Conservation (phyloP, 2,329 filamentous ascomycete genomes). For the Trichoderma sp. region DNA sequence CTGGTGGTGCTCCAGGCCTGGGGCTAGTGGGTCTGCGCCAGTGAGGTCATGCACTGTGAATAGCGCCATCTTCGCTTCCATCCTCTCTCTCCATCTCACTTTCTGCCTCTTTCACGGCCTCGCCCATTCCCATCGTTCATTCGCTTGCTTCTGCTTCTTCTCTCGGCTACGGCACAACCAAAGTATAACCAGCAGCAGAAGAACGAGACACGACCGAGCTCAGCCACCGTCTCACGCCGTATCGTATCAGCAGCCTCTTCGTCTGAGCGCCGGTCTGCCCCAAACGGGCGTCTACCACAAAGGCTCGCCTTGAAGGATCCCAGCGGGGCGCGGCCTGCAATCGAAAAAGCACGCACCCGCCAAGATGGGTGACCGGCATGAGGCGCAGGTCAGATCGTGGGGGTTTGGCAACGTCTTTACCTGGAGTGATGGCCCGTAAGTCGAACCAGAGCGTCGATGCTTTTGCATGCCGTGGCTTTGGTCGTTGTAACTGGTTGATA, state of each 20-base stretch:
- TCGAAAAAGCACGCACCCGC: not conserved
- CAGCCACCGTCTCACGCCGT: not conserved
- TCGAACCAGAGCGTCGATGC: not conserved
- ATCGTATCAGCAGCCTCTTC: not conserved
- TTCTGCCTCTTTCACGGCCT: not conserved
- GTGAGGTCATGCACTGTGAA: constrained; percentile 9
- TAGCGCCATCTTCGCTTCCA: not conserved
- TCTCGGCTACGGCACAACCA: too few species aligned
- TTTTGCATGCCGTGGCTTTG: not conserved
- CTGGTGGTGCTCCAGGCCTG: not conserved
- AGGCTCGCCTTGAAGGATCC: constrained; percentile 10
- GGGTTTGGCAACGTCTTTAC: constrained; percentile 69
- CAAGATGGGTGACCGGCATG: constrained; percentile 36
- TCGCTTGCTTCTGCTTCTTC: not conserved
- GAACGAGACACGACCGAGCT: not conserved
- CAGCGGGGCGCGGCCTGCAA: constrained; percentile 5
- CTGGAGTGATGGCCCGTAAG: constrained; percentile 69
- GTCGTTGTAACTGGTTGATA: not conserved
- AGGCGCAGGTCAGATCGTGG: constrained; percentile 65
- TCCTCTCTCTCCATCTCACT: not conserved
- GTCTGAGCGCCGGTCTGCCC: not conserved
- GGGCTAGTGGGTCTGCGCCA: not conserved
- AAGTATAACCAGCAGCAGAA: too few species aligned
- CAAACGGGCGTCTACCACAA: not conserved
- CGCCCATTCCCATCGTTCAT: not conserved